Evolutionary conservation across 768 basidiomycete genomes (phyloP).

Genomic region (Amanita pallidorosea): DNA sequence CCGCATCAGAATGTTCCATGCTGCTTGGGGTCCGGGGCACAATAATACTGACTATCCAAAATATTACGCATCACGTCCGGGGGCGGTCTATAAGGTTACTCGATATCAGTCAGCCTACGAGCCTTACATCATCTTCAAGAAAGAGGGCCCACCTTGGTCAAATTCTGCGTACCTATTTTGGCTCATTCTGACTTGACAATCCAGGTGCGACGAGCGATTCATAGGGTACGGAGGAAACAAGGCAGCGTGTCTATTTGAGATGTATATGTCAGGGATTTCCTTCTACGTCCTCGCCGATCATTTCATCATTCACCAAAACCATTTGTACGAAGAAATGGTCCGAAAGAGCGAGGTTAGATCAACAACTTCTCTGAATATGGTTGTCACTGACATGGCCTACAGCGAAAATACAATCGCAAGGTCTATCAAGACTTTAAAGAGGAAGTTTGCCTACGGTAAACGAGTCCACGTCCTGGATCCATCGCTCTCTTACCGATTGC

Average conservation of each 20-base stretch:
- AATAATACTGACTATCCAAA: conserved; percentile 69
- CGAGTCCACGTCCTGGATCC: not conserved
- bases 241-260: conserved; percentile 85
- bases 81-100: conserved; percentile 65
- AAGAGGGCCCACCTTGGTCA: conserved; percentile 66
- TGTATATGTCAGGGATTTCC: conserved; percentile 78
- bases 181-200: conserved; percentile 1
- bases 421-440: conserved; percentile 72
- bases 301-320: conserved; percentile 83
- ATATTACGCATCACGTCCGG: conserved; percentile 50
- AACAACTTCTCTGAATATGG: not conserved
- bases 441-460: conserved; percentile 61
- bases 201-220: conserved; percentile 81
- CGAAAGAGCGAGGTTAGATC: conserved; percentile 54
- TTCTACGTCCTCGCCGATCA: conserved; percentile 82
- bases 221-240: conserved; percentile 90
- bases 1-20: conserved; percentile 68
- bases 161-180: conserved; percentile 8
- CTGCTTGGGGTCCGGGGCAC: conserved; percentile 69
- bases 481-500: not conserved
- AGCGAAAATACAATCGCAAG: conserved; percentile 71
- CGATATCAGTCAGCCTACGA: conserved; percentile 80
- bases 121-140: conserved; percentile 79
- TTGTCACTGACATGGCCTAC: not conserved
- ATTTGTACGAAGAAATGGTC: conserved; percentile 67